phyloP scores from a whole-genome alignment of 2,329 filamentous ascomycete species.

The Coleophoma eucalyptorum region DNA sequence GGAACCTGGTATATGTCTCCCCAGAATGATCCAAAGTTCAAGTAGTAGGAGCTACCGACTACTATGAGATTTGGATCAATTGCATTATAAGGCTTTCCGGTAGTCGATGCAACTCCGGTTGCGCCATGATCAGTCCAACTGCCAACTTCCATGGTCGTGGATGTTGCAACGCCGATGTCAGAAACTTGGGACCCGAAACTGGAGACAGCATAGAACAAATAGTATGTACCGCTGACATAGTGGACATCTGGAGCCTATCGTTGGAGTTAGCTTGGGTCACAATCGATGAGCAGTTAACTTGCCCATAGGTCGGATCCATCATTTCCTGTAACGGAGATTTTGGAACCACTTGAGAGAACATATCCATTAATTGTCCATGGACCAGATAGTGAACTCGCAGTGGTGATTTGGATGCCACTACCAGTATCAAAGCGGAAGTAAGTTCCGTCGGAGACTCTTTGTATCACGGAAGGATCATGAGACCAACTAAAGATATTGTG shows the following conservation, averaged over 20 bases:
- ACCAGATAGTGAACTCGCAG: slow-evolving; percentile 31
- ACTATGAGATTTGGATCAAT: slow-evolving; percentile 55
- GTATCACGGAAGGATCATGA: slow-evolving; percentile 37
- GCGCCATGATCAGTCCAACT: slow-evolving; percentile 57
- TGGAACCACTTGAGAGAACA: slow-evolving; percentile 31
- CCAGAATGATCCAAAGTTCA: slow-evolving; percentile 70
- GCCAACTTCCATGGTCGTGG: slow-evolving; percentile 43
- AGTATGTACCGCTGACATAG: slow-evolving; percentile 53
- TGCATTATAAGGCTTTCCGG: slow-evolving; percentile 47
- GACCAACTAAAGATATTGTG: slow-evolving; percentile 15
- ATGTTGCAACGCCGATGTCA: slow-evolving; percentile 45
- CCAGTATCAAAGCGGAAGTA: slow-evolving; percentile 40
- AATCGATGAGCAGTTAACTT: slow-evolving; percentile 7
- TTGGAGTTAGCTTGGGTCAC: neutral
- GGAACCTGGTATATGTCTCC: slow-evolving; percentile 56
- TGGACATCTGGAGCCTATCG: slow-evolving; percentile 58
- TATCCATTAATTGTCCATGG: slow-evolving; percentile 37
- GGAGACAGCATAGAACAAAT: slow-evolving; percentile 58
- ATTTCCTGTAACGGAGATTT: slow-evolving; percentile 30
- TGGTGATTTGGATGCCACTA: slow-evolving; percentile 34
- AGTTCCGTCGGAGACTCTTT: slow-evolving; percentile 33
- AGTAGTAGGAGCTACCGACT: slow-evolving; percentile 36
- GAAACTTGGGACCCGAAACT: slow-evolving; percentile 49
- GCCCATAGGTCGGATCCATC: slow-evolving; percentile 33
- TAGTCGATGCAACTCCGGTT: slow-evolving; percentile 44